These are phyloP conservation scores for Monosporascus sp. DNA, from an alignment of 2,329 filamentous ascomycete genomes.

Conservation along the genomic window DNA sequence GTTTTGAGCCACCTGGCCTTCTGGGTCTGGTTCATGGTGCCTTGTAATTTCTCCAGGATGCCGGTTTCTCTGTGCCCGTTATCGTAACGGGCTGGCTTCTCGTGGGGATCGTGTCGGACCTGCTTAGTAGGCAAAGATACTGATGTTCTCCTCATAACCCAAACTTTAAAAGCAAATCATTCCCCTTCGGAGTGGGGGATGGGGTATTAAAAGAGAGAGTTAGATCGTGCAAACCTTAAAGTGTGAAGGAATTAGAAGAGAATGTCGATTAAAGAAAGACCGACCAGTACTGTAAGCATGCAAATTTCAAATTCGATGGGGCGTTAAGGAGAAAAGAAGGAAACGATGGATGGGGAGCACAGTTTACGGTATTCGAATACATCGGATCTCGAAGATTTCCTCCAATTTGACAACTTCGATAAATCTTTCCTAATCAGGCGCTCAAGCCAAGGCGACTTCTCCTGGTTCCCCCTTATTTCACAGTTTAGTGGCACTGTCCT, in stretches of 20 bases:
- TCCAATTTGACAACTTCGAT: slow-evolving; percentile 6
- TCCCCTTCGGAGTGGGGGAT: slow-evolving; percentile 14
- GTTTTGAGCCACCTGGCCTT: slow-evolving; percentile 62
- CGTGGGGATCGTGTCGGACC: slow-evolving; percentile 55
- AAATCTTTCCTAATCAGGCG: not conserved
- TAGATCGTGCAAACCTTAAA: not conserved
- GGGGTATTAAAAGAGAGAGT: not conserved
- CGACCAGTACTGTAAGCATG: not conserved
- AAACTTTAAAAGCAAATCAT: slow-evolving; percentile 17
- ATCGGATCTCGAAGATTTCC: slow-evolving; percentile 11
- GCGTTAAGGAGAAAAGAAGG: not conserved
- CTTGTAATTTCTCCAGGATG: slow-evolving; percentile 51
- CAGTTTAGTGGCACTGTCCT: too few species aligned
- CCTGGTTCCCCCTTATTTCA: not conserved
- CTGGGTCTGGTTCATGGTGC: slow-evolving; percentile 60
- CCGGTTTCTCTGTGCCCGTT: slow-evolving; percentile 39
- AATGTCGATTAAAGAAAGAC: not conserved
- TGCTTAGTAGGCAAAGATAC: slow-evolving; percentile 60
- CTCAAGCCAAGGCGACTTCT: not conserved
- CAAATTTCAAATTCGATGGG: not conserved
- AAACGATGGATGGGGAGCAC: not conserved
- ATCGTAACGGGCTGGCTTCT: slow-evolving; percentile 59
- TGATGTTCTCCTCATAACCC: slow-evolving; percentile 59
- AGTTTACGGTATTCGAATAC: not conserved
- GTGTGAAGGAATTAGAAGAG: too few species aligned